Base-by-base conservation (phyloP, 1,284 basidiomycete species). In the Meripilus lineatus region DNA sequence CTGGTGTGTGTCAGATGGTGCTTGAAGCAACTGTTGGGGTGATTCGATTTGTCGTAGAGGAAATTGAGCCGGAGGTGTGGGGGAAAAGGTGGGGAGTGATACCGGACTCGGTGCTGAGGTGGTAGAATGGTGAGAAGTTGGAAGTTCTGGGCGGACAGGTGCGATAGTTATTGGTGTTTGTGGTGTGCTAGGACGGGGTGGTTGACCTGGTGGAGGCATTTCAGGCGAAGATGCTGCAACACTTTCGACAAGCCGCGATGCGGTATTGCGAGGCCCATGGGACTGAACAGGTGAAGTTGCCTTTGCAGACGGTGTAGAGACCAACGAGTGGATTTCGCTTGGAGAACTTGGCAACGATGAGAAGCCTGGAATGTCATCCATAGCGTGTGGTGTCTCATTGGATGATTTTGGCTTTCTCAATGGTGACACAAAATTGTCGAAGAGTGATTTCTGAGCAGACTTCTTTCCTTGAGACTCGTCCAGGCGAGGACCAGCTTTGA, bases 401-500 rank as follows among this genome's bases (percentile, higher is more conserved):
- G n/a, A n/a, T n/a, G n/a, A n/a, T 37, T 40, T 41, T 36, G n/a
- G 33, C 32, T 35, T 17, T 17, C 32, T 55, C n/a, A n/a, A n/a
- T n/a, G n/a, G 54, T 2, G 54, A 40, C 10, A 49, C 47, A 34
- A 64, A 61, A 2, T 36, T 48, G 17, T 49, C 48, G 25, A 60
- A 50, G 8, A 75, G 56, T 14, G 61, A 58, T 32, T 53, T 55
- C 50, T 74, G 73, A 1, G 57, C 57, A 5, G 63, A 51, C 42
- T 62, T 68, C 11, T 63, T 63, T 0, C 77, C 79, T 55, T 82
- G 80, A 4, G 70, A 65, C 11, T 42, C 54, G 44, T 80, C 77
- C 3, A 66, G 57, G 17, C 75, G 63, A 38, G 71, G 69, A 0
- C 64, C 69, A 0, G 71, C 72, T 17, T 64, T 61, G 57, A 80